phyloP scores from a whole-genome alignment of 805 yeast genomes.

The Deakozyma indianensis region DNA sequence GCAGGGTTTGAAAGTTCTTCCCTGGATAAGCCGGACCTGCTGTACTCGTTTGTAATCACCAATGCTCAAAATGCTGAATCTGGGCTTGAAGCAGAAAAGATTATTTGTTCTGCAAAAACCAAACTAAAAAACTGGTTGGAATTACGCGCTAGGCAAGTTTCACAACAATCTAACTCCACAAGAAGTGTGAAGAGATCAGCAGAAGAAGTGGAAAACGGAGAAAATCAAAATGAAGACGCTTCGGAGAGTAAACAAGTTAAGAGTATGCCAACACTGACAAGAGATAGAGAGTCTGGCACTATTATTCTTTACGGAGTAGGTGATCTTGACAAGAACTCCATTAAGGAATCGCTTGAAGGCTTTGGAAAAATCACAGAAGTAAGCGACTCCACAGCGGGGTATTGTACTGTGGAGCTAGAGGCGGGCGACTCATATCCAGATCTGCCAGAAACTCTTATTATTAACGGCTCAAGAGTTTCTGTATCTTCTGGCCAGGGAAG shows the following conservation, averaged over 20 bases:
- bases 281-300: slow-evolving; percentile 1
- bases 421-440: slow-evolving; percentile 1
- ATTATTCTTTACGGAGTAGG: not conserved
- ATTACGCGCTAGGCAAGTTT: not conserved
- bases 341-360: not conserved
- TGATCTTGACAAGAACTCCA: not conserved
- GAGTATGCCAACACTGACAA: not conserved
- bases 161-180: not conserved
- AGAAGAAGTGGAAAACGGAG: not conserved
- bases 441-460: not conserved
- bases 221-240: not conserved
- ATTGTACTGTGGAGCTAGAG: slow-evolving; percentile 2
- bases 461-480: not conserved
- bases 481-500: slow-evolving; percentile 4
- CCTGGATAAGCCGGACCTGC: not conserved
- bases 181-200: not conserved
- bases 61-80: not conserved
- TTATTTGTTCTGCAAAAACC: not conserved
- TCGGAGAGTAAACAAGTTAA: not conserved
- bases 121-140: not conserved
- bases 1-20: not conserved
- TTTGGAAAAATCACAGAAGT: not conserved
- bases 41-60: not conserved
- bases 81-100: not conserved
- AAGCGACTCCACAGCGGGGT: not conserved